Evolutionary conservation across 2,329 filamentous ascomycete species (phyloP).

Genomic region (Fusarium nematophilum): DNA sequence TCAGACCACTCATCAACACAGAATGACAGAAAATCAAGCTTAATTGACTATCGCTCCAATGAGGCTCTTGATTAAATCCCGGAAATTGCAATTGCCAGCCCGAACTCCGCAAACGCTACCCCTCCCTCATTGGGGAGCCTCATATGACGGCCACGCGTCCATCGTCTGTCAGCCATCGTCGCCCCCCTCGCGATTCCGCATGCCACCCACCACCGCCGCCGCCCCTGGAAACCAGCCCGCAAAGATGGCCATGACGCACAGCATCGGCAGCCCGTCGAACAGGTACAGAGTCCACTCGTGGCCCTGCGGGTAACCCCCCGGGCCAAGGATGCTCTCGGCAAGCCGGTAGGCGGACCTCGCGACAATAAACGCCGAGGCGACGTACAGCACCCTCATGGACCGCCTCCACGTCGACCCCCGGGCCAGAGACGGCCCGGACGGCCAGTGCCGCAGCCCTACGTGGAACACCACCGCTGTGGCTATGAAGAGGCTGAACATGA

Average conservation of each 20-base stretch:
- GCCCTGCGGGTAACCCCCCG: constrained; percentile 52
- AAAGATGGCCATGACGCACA: constrained; percentile 35
- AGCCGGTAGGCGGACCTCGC: constrained; percentile 59
- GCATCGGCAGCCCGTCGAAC: constrained; percentile 51
- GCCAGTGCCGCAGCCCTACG: constrained; percentile 41
- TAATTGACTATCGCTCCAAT: background rate
- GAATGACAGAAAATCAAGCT: background rate
- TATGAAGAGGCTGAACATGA: constrained; percentile 68
- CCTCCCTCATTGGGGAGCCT: constrained; percentile 3
- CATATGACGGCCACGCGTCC: constrained; percentile 16
- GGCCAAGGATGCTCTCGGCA: constrained; percentile 59
- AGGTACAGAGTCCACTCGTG: constrained; percentile 58
- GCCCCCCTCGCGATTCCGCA: background rate
- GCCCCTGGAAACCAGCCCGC: constrained; percentile 34
- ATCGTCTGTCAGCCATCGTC: constrained; percentile 13
- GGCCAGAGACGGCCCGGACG: constrained; percentile 24
- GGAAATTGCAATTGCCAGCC: background rate
- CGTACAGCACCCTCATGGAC: constrained; percentile 52
- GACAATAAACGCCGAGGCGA: constrained; percentile 53
- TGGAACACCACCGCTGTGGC: constrained; percentile 62
- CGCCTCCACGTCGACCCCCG: constrained; percentile 47
- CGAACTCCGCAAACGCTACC: background rate
- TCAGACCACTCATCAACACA: background rate
- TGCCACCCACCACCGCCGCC: background rate
- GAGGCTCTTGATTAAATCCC: background rate